phyloP scores from a whole-genome alignment of 164 flowering plant genomes.

The Chimonanthus salicifolius region DNA sequence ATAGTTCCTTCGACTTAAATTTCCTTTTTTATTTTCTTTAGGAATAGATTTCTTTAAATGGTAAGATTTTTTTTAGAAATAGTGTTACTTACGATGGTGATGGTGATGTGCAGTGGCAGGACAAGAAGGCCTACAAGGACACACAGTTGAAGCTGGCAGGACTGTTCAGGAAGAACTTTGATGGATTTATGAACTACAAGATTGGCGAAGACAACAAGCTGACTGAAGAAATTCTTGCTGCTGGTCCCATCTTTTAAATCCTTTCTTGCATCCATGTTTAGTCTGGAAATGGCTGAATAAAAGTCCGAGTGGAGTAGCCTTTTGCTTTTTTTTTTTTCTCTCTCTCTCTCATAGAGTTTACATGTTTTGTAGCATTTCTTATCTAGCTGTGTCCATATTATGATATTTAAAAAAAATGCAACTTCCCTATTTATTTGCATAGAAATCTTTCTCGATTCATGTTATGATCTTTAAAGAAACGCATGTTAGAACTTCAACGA shows the following conservation, averaged over 20 bases:
- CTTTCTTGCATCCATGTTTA: background rate
- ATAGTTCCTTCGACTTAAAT: too few relatives aligned
- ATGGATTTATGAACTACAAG: slow-evolving; percentile 60
- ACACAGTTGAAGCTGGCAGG: slow-evolving; percentile 78
- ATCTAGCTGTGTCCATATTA: too few relatives aligned
- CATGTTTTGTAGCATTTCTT: too few relatives aligned
- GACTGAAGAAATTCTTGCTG: slow-evolving; percentile 82
- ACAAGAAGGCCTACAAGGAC: slow-evolving; percentile 67
- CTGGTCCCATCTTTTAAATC: slow-evolving; percentile 72
- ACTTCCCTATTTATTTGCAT: background rate
- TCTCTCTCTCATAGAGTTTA: too few relatives aligned
- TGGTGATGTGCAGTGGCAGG: slow-evolving; percentile 58
- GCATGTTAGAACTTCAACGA: too few relatives aligned
- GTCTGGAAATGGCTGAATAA: background rate
- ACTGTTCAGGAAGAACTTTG: slow-evolving; percentile 86
- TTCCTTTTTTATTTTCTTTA: too few relatives aligned
- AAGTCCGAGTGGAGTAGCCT: background rate
- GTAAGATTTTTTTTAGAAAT: background rate
- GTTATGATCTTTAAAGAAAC: too few relatives aligned
- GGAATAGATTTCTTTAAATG: background rate
- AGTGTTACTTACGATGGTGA: background rate
- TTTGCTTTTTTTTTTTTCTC: background rate
- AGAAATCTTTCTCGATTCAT: too few relatives aligned
- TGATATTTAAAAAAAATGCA: background rate
- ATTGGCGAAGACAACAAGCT: slow-evolving; percentile 75